These are phyloP conservation scores for Candida silvatica DNA, from an alignment of 805 yeast genomes.

Conservation along the genomic window DNA sequence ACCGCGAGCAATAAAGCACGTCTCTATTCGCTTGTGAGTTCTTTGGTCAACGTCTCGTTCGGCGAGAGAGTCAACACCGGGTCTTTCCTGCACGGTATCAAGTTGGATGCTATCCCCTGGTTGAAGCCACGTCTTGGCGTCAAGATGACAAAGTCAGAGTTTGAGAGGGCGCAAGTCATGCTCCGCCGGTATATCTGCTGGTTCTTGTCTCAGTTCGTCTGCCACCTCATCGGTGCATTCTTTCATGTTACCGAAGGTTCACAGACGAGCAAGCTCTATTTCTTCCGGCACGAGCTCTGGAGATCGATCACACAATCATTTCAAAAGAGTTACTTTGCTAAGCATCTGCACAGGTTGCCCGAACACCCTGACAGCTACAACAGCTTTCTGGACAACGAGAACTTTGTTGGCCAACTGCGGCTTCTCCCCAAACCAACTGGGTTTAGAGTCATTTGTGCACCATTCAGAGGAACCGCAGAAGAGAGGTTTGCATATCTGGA, in stretches of 20 bases:
- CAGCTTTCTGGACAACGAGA: conserved; percentile 15
- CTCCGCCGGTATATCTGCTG: conserved; percentile 43
- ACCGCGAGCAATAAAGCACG: conserved; percentile 34
- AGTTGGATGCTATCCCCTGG: conserved; percentile 46
- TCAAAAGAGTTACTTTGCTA: conserved; percentile 31
- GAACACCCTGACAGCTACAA: conserved; percentile 8
- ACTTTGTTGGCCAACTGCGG: conserved; percentile 34
- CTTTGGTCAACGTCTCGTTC: conserved; percentile 28
- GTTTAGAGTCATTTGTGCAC: conserved; percentile 54
- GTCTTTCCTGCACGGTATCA: conserved; percentile 27
- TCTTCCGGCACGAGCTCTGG: conserved; percentile 59
- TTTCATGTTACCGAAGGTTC: conserved; percentile 64
- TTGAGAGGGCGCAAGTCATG: conserved; percentile 25
- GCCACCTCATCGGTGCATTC: conserved; percentile 37
- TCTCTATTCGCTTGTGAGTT: conserved; percentile 28
- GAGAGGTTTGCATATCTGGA: conserved; percentile 26
- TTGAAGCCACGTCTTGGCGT: conserved; percentile 25
- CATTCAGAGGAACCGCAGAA: conserved; percentile 30
- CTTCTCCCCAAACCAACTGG: conserved; percentile 53
- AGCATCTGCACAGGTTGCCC: conserved; percentile 23
- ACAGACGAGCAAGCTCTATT: conserved; percentile 29
- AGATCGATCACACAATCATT: conserved; percentile 30
- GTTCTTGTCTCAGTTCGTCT: conserved; percentile 42
- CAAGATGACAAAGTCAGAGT: conserved; percentile 34
- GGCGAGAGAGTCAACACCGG: conserved; percentile 27